Conservation (phyloP, 805 yeast species). For the Kazachstania bromeliacearum region DNA sequence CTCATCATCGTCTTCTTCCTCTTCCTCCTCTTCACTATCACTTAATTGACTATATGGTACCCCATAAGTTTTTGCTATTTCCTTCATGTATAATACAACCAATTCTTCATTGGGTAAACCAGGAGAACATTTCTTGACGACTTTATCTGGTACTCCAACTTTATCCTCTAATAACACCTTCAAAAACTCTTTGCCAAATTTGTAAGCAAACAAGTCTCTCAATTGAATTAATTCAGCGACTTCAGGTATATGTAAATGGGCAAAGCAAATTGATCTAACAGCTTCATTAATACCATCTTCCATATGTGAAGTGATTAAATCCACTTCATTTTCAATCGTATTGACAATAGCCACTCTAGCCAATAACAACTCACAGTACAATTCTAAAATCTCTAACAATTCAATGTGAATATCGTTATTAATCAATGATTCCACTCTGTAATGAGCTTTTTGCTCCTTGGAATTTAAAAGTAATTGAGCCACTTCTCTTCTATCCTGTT, state of each 20-base stretch:
- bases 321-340: slow-evolving; percentile 30
- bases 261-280: slow-evolving; percentile 41
- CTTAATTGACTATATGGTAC: slow-evolving; percentile 58
- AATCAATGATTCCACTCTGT: slow-evolving; percentile 75
- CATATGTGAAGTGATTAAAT: slow-evolving; percentile 23
- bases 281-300: slow-evolving; percentile 59
- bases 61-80: slow-evolving; percentile 70
- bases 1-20: slow-evolving; percentile 26
- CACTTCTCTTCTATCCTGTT: slow-evolving; percentile 58
- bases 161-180: slow-evolving; percentile 26
- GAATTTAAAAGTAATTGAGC: slow-evolving; percentile 64
- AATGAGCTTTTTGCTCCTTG: slow-evolving; percentile 73
- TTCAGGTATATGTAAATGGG: slow-evolving; percentile 47
- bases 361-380: slow-evolving; percentile 70
- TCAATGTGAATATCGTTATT: slow-evolving; percentile 76
- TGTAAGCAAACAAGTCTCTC: slow-evolving; percentile 50
- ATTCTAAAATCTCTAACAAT: slow-evolving; percentile 65
- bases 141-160: slow-evolving; percentile 54
- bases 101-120: slow-evolving; percentile 58
- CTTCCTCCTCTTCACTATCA: slow-evolving; percentile 16
- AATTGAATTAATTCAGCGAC: slow-evolving; percentile 58
- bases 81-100: slow-evolving; percentile 62
- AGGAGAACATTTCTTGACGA: slow-evolving; percentile 50
- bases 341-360: slow-evolving; percentile 63
- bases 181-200: slow-evolving; percentile 63